Evolutionary conservation across 345 rosid species (phyloP).

Genomic region (Hibiscus syriacus): DNA sequence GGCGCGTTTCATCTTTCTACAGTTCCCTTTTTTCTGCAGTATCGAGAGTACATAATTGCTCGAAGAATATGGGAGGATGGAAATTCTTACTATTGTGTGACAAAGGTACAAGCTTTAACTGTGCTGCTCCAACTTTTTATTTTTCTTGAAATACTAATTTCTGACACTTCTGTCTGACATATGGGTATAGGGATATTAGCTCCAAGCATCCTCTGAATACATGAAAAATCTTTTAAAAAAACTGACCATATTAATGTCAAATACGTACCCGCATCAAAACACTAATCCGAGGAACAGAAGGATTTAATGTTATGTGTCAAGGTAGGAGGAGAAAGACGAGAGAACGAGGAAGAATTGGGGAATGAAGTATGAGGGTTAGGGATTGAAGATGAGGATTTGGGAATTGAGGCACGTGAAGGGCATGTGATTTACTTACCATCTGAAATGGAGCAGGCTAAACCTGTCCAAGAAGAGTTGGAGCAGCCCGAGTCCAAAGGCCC

Average conservation of each 20-base stretch:
- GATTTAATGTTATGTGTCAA: neutral
- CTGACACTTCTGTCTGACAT: neutral
- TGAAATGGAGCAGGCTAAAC: too few relatives aligned
- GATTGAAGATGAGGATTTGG: too few relatives aligned
- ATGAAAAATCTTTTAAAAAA: neutral
- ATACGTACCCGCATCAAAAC: neutral
- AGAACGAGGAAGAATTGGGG: too few relatives aligned
- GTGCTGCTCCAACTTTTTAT: neutral
- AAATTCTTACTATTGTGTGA: conserved; percentile 65
- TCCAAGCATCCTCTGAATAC: neutral
- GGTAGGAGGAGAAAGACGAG: too few relatives aligned
- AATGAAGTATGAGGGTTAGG: too few relatives aligned
- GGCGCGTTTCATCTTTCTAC: conserved; percentile 25
- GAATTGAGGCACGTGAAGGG: too few relatives aligned
- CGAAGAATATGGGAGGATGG: conserved; percentile 91
- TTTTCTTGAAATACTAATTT: neutral
- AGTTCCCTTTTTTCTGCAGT: conserved; percentile 97
- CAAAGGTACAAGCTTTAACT: conserved; percentile 52
- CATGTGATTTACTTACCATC: too few relatives aligned
- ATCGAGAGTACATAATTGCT: conserved; percentile 87
- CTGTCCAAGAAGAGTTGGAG: too few relatives aligned
- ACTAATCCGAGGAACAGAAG: neutral
- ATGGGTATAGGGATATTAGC: neutral
- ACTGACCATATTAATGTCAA: neutral
- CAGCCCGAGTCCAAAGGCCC: too few relatives aligned